Evolutionary conservation across 1,284 basidiomycete genomes (phyloP).

Genomic region (Microbotryomycetes sp.): DNA sequence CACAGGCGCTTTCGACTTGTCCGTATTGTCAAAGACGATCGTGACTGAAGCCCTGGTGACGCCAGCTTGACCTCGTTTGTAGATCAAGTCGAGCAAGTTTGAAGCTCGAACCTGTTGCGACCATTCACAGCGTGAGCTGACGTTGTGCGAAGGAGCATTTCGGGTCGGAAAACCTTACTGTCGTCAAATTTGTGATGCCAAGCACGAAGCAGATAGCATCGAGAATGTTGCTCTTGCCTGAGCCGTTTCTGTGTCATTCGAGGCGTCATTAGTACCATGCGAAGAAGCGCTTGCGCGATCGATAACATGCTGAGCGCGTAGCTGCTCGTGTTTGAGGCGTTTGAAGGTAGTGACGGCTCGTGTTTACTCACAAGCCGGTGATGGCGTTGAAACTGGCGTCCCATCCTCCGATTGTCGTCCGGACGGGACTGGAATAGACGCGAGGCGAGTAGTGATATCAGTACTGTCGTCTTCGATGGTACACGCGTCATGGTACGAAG

Average conservation of each 20-base stretch:
- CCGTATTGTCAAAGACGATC: constrained; percentile 98
- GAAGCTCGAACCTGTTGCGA: constrained; percentile 85
- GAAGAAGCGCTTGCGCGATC: no score
- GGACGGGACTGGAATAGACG: constrained; percentile 29
- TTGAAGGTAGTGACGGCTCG: neutral
- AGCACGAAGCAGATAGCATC: constrained; percentile 96
- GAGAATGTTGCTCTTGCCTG: constrained; percentile 91
- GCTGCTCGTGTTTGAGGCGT: neutral
- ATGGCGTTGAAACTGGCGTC: constrained; percentile 46
- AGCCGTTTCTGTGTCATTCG: constrained; percentile 39
- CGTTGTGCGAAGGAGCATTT: neutral
- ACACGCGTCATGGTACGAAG: neutral
- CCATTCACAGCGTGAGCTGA: no score
- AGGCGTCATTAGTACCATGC: no score
- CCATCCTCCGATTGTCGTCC: constrained; percentile 44
- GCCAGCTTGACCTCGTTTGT: constrained; percentile 95
- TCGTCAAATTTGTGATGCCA: constrained; percentile 89
- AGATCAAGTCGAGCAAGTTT: constrained; percentile 95
- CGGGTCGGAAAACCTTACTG: no score
- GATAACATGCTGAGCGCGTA: no score
- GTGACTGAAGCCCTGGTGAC: constrained; percentile 96
- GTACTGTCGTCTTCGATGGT: constrained; percentile 39
- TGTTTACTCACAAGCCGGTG: constrained; percentile 37
- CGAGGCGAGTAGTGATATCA: constrained; percentile 35
- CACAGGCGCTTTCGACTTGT: constrained; percentile 73